Evolutionary conservation across 192 early-diverging fungal genomes (phyloP).

Genomic region (Diversispora eburnea): DNA sequence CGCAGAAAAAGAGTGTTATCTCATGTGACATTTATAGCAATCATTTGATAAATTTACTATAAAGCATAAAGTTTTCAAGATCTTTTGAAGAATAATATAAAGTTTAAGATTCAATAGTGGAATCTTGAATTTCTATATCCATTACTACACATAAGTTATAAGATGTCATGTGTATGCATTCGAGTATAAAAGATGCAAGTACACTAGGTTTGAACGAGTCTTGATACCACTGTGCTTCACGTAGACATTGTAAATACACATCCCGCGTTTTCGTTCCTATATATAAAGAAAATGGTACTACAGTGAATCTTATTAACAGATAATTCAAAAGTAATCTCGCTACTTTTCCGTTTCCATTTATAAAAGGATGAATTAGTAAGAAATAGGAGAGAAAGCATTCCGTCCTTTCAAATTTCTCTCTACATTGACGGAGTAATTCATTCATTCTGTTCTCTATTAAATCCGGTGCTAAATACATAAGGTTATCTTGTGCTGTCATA

Average conservation of each 20-base stretch:
- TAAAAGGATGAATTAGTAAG: conserved; percentile 14
- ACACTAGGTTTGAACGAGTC: conserved; percentile 10
- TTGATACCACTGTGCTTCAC: conserved; percentile 22
- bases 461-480: conserved; percentile 7
- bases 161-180: conserved; percentile 15
- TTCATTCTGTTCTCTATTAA: conserved; percentile 20
- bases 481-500: conserved; percentile 11
- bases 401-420: conserved; percentile 17
- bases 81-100: too few relatives aligned
- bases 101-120: too few relatives aligned
- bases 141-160: conserved; percentile 21
- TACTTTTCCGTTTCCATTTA: conserved; percentile 27
- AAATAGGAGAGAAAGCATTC: conserved; percentile 5
- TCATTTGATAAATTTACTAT: too few relatives aligned
- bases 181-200: conserved; percentile 22
- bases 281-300: conserved; percentile 22
- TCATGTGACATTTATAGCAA: too few relatives aligned
- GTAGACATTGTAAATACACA: conserved; percentile 24
- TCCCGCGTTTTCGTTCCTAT: conserved; percentile 20
- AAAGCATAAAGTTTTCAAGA: too few relatives aligned
- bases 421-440: conserved; percentile 11
- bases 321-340: conserved; percentile 25
- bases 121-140: conserved; percentile 11
- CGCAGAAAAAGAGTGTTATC: too few relatives aligned
- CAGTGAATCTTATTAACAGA: conserved; percentile 23